Base-by-base conservation (phyloP, 2,329 filamentous ascomycete species). In the Fusarium pseudoanthophilum region DNA sequence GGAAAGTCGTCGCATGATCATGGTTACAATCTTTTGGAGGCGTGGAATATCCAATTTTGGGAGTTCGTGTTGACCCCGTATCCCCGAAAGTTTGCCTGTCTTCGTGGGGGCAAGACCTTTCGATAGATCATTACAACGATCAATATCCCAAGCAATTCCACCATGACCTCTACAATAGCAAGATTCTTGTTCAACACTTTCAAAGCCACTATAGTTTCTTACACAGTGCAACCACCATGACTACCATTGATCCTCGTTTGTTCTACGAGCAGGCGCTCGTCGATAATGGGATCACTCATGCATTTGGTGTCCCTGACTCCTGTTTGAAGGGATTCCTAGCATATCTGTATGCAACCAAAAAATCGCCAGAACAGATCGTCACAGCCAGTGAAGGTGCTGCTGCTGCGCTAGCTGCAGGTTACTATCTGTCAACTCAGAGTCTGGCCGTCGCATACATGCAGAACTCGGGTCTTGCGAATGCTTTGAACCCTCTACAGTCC, bases 401-500 rank as follows among this genome's bases (percentile, higher is more conserved):
- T 21, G 37, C 34, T 18, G 49, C 36, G 10, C 24, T 61, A 7
- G 58, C 58, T 28, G 48, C 58, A 21, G 58, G 58, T 11, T 61
- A 61, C 37, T 61, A 57, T 2, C 37, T 61, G 7, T 56, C 58
- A 2, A 26, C 58, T 13, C 37, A 61, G 30, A 26, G 20, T 16
- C 37, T 61, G 3, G 58, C 58, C 6, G 49, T 61, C 34, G 58
- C 58, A 20, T 61, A 61, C 20, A 56, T 61, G 48, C 48, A 55
- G 4, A 53, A 57, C 18, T 57, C 49, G 6, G 58, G 58, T n/a
- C 49, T 61, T 16, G 34, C 37, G n/a, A 56, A 61, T 15, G 49
- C 63, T 10, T 60, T 66, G 24, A 66, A 66, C 40, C 63, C 58
- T 32, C 49, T 66, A 5, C 58, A 66, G 26, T 66, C 63, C 6